Conservation (phyloP, 257 asterid genomes). For the Linaria vulgaris region DNA sequence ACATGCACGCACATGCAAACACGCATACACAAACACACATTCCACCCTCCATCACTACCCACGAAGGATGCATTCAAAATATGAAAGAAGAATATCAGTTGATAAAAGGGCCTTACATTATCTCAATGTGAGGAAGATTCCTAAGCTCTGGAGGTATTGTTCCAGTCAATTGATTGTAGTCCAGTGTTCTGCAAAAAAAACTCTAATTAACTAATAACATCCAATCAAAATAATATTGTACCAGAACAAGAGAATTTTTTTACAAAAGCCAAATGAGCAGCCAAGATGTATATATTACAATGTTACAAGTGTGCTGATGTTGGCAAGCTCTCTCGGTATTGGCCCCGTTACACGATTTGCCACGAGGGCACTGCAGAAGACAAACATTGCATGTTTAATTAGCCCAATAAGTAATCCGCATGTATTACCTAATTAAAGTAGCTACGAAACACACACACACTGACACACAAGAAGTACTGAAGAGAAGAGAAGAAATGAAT, state of each 20-base stretch:
- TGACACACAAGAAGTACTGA: background rate
- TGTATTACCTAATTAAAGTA: background rate
- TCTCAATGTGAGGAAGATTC: conserved; percentile 40
- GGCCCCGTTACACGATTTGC: conserved; percentile 41
- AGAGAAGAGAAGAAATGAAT: conserved; percentile 1
- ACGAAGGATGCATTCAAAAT: background rate
- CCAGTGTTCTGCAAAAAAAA: conserved; percentile 40
- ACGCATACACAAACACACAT: too few relatives aligned
- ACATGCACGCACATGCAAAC: too few relatives aligned
- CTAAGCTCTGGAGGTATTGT: conserved; percentile 71
- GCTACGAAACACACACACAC: background rate
- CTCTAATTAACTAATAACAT: background rate
- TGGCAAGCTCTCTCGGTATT: conserved; percentile 37
- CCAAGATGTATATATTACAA: conserved; percentile 20
- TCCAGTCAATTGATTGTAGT: conserved; percentile 65
- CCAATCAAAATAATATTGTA: too few relatives aligned
- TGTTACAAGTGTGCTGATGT: conserved; percentile 39
- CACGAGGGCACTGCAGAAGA: conserved; percentile 32
- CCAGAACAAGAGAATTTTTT: too few relatives aligned
- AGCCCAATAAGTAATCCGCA: background rate
- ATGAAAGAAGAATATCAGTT: background rate
- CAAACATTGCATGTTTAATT: background rate
- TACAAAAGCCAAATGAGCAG: background rate
- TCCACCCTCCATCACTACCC: too few relatives aligned
- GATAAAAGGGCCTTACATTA: conserved; percentile 43